These are phyloP conservation scores for Barnettozyma wickerhamii DNA, from an alignment of 805 yeast species.

Conservation along the genomic window DNA sequence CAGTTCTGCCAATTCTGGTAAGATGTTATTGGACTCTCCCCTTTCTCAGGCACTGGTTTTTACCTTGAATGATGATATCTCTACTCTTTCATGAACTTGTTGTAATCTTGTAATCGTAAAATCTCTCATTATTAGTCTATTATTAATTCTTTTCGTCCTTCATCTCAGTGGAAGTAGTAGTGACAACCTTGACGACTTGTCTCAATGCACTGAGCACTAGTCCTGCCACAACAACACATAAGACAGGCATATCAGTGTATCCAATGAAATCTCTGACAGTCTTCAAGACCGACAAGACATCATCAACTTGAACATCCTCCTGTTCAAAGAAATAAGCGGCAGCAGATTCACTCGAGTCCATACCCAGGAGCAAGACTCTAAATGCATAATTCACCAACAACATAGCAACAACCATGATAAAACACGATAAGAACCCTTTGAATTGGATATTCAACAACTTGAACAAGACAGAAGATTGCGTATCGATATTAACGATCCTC, in stretches of 20 bases:
- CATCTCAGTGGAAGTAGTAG: neutral
- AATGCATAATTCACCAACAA: constrained; percentile 1
- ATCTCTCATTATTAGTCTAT: neutral
- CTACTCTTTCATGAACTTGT: neutral
- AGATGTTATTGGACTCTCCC: no score
- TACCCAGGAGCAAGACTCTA: neutral
- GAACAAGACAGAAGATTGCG: neutral
- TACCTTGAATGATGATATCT: no score
- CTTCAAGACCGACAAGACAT: neutral
- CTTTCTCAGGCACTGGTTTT: no score
- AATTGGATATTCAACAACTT: constrained; percentile 6
- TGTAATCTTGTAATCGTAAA: neutral
- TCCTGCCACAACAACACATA: neutral
- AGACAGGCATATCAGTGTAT: neutral
- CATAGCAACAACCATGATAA: neutral
- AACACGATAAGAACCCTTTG: constrained; percentile 1
- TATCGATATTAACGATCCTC: neutral
- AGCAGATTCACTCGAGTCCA: neutral
- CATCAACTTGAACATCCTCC: neutral
- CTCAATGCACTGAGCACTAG: neutral
- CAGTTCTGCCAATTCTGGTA: neutral
- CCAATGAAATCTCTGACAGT: neutral
- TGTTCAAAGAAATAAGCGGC: neutral
- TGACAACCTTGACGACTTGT: neutral
- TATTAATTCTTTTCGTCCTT: neutral